Evolutionary conservation across 1,284 basidiomycete genomes (phyloP).

Genomic region (Apiotrichum siamense): DNA sequence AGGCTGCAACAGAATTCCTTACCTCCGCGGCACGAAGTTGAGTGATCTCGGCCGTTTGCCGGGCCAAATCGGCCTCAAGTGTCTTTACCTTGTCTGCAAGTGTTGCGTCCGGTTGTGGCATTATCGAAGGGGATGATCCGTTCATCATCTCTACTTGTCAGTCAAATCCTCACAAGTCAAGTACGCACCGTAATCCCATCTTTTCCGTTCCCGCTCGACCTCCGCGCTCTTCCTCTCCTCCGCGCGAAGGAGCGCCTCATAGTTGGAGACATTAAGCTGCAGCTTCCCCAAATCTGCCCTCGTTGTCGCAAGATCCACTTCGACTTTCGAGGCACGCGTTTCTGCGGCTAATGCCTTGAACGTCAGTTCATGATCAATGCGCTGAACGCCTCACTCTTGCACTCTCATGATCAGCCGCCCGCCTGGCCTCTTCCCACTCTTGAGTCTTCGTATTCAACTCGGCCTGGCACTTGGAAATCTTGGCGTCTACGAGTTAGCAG

Average conservation of each 20-base stretch:
- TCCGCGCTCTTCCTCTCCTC: conserved; percentile 26
- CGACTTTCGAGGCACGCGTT: conserved; percentile 28
- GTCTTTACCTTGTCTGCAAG: conserved; percentile 25
- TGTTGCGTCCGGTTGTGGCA: conserved; percentile 5
- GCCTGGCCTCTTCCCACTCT: not conserved
- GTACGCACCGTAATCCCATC: conserved; percentile 34
- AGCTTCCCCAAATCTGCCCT: conserved; percentile 32
- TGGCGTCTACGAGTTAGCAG: not conserved
- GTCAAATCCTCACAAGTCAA: not conserved
- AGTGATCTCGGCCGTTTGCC: conserved; percentile 23
- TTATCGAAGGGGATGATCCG: conserved; percentile 5
- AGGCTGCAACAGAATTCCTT: not conserved
- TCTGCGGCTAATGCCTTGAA: conserved; percentile 28
- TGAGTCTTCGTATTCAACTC: not conserved
- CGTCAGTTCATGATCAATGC: not conserved
- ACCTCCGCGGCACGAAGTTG: conserved; percentile 18
- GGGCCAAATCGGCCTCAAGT: conserved; percentile 26
- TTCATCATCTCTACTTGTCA: not conserved
- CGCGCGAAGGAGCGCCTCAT: conserved; percentile 29
- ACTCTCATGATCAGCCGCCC: not conserved
- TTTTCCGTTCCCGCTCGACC: conserved; percentile 33
- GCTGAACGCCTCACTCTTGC: not conserved
- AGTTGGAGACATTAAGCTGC: conserved; percentile 35
- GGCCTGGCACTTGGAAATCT: not conserved
- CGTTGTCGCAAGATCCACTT: conserved; percentile 16